Conservation (phyloP, 1,284 basidiomycete species). For the Sporisorium reilianum region DNA sequence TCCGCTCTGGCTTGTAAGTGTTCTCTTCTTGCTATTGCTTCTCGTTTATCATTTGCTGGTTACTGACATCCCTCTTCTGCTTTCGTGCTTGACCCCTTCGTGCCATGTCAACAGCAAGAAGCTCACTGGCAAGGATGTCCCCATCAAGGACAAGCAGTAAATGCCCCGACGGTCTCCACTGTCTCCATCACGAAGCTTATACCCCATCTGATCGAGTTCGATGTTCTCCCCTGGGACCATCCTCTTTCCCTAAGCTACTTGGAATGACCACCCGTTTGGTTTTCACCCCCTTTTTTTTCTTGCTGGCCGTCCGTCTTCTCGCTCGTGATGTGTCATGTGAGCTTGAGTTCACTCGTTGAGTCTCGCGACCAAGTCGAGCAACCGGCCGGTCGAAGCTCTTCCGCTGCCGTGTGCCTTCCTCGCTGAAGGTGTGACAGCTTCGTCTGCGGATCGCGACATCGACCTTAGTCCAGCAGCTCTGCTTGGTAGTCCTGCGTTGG, state of each 20-base stretch:
- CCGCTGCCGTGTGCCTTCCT: background rate
- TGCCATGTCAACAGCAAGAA: conserved; percentile 60
- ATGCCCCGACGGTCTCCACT: background rate
- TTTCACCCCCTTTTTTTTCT: background rate
- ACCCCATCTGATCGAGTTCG: conserved; percentile 5
- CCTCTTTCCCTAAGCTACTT: conserved; percentile 6
- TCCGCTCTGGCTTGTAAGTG: conserved; percentile 54
- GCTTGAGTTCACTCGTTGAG: conserved; percentile 3
- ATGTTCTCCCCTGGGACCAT: conserved; percentile 14
- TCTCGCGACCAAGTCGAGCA: background rate
- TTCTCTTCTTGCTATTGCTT: too few relatives aligned
- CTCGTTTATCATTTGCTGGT: background rate
- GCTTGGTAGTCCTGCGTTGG: background rate
- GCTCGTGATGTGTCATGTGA: background rate
- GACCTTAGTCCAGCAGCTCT: background rate
- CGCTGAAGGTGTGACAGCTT: background rate
- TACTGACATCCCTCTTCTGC: background rate
- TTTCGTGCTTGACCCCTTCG: too few relatives aligned
- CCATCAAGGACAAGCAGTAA: conserved; percentile 63
- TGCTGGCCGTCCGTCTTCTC: background rate
- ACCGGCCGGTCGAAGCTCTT: background rate
- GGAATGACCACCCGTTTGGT: conserved; percentile 7
- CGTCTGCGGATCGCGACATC: background rate
- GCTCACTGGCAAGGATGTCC: conserved; percentile 59
- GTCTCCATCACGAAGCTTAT: background rate